Evolutionary conservation across 2,329 filamentous ascomycete species (phyloP), one percentile per base, ranked within the genome.

Genomic region (Fusarium fracticaudum): DNA sequence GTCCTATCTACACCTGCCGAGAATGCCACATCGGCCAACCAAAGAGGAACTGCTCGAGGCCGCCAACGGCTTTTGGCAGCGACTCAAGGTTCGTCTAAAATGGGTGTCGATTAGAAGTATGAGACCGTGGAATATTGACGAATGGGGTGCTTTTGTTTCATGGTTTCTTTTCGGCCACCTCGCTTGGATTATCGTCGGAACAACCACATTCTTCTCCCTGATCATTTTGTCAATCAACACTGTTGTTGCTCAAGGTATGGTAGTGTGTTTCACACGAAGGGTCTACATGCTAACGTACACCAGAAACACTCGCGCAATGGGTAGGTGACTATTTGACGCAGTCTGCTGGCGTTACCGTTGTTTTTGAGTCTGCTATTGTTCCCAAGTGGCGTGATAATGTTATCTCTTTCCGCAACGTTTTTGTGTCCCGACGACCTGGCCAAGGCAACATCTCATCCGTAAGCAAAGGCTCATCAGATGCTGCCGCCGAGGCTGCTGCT

Each of bases 281-380:
- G 14, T 17, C 24, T 15, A 18, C 14, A 33, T 60, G 4, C 18
- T 54, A 53, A 60, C n/a, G 29, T 41, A 6, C 15, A 41, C 38
- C 71, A 93, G 96, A 99, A 90, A 97, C 94, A 8, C 86, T 99
- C 37, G 96, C 96, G 29, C 90, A 93, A 78, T 97, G 94, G 93
- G 90, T 98, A 55, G 96, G 96, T 22, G 97, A 98, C 82, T 98
- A 98, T 82, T 86, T 99, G 33, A 99, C 96, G 6, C 91, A 96
- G 80, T 98, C 95, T 24, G 96, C 95, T 14, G 96, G 96, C 11
- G 87, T 98, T 54, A 96, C 95, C 44, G 94, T 99, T 38, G 92
- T 99, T 61, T 99, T 99, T 81, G 96, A 99, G 84, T 98, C 94
- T 44, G 96, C 96, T 29, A 98, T 99, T 78, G 96, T 99, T 26